Percentiles rank a stretch among this genome's conserved stretches.
Conservation (phyloP, 1,284 basidiomycete species). For the Naganishia sp. region DNA sequence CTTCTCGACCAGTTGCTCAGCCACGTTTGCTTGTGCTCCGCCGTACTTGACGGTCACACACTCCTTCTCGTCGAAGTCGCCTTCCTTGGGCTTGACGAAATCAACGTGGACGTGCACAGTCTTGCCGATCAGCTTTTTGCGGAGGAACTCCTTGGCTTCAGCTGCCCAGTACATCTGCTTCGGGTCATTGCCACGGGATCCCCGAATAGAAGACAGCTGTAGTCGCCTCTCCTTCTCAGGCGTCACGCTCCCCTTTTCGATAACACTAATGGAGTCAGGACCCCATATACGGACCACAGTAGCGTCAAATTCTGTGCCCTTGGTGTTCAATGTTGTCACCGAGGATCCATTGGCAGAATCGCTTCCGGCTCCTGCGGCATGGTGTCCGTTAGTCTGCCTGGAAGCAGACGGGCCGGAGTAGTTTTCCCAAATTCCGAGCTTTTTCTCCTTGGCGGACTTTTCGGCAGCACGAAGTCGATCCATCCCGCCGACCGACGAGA, state of each 20-base stretch:
- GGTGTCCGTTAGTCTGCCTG: constrained; percentile 53
- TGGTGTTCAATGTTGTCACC: constrained; percentile 53
- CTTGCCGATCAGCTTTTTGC: constrained; percentile 89
- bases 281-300: constrained; percentile 86
- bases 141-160: constrained; percentile 86
- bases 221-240: constrained; percentile 75
- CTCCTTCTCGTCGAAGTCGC: constrained; percentile 89
- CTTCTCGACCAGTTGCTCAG: constrained; percentile 89
- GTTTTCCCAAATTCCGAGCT: constrained; percentile 74
- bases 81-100: constrained; percentile 87
- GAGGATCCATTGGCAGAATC: constrained; percentile 40
- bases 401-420: constrained; percentile 52
- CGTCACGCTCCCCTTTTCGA: constrained; percentile 63
- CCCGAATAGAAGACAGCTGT: constrained; percentile 85
- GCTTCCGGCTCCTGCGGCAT: constrained; percentile 38
- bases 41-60: constrained; percentile 85
- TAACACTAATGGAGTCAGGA: constrained; percentile 83
- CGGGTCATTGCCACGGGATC: constrained; percentile 79
- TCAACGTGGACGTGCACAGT: constrained; percentile 78
- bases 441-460: constrained; percentile 78
- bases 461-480: constrained; percentile 84
- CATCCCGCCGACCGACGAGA: constrained; percentile 76
- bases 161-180: constrained; percentile 85
- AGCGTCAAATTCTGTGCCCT: constrained; percentile 69
- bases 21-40: constrained; percentile 78